phyloP scores from a whole-genome alignment of 768 basidiomycete species.

The Thelephora ganbajun region DNA sequence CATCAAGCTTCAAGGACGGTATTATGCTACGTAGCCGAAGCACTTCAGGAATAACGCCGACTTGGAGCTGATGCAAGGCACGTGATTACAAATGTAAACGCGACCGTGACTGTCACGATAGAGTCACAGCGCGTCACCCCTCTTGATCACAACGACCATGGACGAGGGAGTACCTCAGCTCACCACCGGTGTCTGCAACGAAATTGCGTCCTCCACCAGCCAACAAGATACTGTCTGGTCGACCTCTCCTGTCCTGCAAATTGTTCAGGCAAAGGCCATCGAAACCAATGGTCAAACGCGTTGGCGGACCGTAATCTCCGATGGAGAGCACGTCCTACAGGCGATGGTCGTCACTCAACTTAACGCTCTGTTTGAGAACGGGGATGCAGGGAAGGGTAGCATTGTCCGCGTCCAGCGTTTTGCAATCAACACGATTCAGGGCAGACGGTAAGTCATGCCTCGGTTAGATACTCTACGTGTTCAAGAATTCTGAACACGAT shows the following conservation, averaged over 20 bases:
- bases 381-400: conserved; percentile 47
- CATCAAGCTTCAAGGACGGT: no score
- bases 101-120: no score
- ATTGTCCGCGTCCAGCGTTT: conserved; percentile 61
- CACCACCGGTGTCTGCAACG: conserved; percentile 39
- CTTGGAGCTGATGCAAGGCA: no score
- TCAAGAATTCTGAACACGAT: neutral
- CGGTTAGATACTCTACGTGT: neutral
- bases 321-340: conserved; percentile 77
- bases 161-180: conserved; percentile 23
- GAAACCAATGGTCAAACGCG: conserved; percentile 33
- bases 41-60: no score
- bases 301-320: conserved; percentile 78
- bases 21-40: no score
- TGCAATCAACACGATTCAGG: conserved; percentile 74
- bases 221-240: conserved; percentile 21
- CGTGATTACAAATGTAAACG: no score
- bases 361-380: conserved; percentile 57
- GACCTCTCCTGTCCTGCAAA: conserved; percentile 45
- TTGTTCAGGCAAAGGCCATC: conserved; percentile 78
- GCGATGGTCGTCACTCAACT: conserved; percentile 92
- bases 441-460: conserved; percentile 49
- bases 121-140: no score
- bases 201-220: conserved; percentile 31
- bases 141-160: no score